Evolutionary conservation across 2,329 filamentous ascomycete genomes (phyloP), one percentile per base, ranked within the genome.

Genomic region (Pochonia chlamydosporia): DNA sequence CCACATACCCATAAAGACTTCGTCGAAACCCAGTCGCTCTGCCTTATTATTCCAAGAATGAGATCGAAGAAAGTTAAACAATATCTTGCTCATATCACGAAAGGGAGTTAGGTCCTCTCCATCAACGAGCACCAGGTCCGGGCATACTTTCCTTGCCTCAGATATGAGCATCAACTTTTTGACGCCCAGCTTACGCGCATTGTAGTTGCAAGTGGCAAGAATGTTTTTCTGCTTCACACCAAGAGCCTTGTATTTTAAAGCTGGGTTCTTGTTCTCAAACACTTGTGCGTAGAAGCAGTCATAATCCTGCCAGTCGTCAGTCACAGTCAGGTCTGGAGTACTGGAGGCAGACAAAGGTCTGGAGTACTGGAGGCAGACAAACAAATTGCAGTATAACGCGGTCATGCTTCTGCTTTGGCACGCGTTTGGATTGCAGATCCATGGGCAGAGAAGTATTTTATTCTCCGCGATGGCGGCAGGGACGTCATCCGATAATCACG

Each of bases 231-330:
- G 91, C 65, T 91, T 87, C 49, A 96, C 82, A 30, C 89, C 91
- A 28, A 97, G 72, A 6, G 90, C 89, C 16, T 86, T 69, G 1
- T 76, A 74, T 60, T 82, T 89, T 48, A 96, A 72, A 3, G 76
- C 71, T 1, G 90, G 89, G 54, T 87, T 82, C 61, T 87, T 85
- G 54, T 85, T 84, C 68, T 96, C 90, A 56, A 93, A 85, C 8
- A 93, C 90, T 43, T 89, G 89, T 20, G 91, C 91, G 65, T 97
- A 97, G 73, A 97, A 97, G 71, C 89, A 95, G 70, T 92, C 88
- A 63, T 90, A 88, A 65, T 88, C 82, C 82, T 85, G 47, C 10
- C 24, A 39, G 44, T 23, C 3, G 36, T 47, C 30, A 44, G 40
- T 20, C 28, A 33, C 16, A 21, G 30, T 43, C 16, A 13, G 5